These are phyloP conservation scores for Artemisia tridentata DNA, from an alignment of 129 eudicot species.

Conservation along the genomic window DNA sequence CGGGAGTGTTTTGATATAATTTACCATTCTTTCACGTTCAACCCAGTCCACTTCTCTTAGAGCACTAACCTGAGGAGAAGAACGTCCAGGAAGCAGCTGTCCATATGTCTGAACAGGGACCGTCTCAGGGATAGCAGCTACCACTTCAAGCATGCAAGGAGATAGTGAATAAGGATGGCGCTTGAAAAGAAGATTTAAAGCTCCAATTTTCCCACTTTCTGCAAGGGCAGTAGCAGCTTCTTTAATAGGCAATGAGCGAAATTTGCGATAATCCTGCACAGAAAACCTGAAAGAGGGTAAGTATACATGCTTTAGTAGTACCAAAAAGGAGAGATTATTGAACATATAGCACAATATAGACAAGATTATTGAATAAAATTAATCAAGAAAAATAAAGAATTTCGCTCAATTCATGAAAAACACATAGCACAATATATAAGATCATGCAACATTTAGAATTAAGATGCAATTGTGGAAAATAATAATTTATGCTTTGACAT, in stretches of 20 bases:
- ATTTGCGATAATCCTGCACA: constrained; percentile 73
- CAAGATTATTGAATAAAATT: no score
- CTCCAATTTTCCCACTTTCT: constrained; percentile 90
- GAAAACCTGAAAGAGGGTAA: constrained; percentile 76
- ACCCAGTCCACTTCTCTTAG: constrained; percentile 95
- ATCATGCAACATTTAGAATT: no score
- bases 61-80: constrained; percentile 56
- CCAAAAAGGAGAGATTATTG: constrained; percentile 25
- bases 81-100: constrained; percentile 84
- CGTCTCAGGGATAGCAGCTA: constrained; percentile 95
- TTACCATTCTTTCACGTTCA: constrained; percentile 68
- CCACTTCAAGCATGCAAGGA: constrained; percentile 73
- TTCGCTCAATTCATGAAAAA: no score
- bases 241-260: constrained; percentile 64
- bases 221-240: constrained; percentile 86
- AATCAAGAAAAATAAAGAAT: no score
- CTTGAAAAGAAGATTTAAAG: constrained; percentile 88
- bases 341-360: not conserved
- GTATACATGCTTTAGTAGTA: constrained; percentile 40
- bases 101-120: constrained; percentile 81
- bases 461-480: no score
- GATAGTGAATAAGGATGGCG: constrained; percentile 82
- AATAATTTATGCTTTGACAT: no score
- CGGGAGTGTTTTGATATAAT: constrained; percentile 38
- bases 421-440: no score